These are phyloP conservation scores for Babesia gibsoni DNA, from an alignment of 169 alveolate genomes.

Conservation along the genomic window DNA sequence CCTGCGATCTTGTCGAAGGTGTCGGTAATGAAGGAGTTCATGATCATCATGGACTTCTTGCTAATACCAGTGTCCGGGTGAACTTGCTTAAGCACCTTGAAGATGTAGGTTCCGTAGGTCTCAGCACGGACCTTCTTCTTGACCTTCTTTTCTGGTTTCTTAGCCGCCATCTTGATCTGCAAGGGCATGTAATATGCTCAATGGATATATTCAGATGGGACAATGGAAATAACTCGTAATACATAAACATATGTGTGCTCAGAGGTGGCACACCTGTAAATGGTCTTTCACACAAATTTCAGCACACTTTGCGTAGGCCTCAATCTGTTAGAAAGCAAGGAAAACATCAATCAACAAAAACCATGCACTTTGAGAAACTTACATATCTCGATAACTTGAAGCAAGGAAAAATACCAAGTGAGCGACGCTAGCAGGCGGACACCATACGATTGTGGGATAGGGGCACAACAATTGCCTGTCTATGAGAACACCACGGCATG, in stretches of 20 bases:
- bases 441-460: slow-evolving; percentile 37
- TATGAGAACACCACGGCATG: not conserved
- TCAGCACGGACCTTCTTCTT: slow-evolving; percentile 70
- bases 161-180: slow-evolving; percentile 69
- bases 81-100: slow-evolving; percentile 93
- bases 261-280: too few species aligned
- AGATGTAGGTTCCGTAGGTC: slow-evolving; percentile 79
- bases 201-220: too few species aligned
- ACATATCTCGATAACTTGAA: slow-evolving; percentile 37
- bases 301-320: too few species aligned
- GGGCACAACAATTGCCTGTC: slow-evolving; percentile 39
- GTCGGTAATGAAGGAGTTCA: slow-evolving; percentile 95
- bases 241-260: too few species aligned
- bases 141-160: slow-evolving; percentile 52
- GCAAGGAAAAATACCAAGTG: slow-evolving; percentile 49
- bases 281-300: too few species aligned
- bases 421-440: not conserved
- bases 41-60: slow-evolving; percentile 94
- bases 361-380: not conserved
- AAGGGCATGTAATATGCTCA: too few species aligned
- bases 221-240: too few species aligned
- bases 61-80: slow-evolving; percentile 97
- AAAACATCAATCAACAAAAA: not conserved
- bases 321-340: too few species aligned
- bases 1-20: slow-evolving; percentile 94